phyloP scores from a whole-genome alignment of 1,139 yeast species.

The Meyerozyma smithsonii region DNA sequence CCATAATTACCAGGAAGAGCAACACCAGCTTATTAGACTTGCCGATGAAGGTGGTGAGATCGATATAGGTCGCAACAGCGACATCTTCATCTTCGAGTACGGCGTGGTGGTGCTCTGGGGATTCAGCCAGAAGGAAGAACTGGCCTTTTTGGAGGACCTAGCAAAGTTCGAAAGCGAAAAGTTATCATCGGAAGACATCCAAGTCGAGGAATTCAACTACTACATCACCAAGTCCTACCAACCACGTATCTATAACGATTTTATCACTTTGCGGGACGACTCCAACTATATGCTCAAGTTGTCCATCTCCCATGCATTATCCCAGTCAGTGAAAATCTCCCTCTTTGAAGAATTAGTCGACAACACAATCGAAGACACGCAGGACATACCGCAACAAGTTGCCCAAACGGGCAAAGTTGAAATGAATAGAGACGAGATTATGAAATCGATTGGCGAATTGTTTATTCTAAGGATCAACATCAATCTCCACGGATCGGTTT shows the following conservation, averaged over 20 bases:
- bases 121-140: constrained; percentile 77
- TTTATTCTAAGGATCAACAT: constrained; percentile 87
- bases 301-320: constrained; percentile 85
- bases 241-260: constrained; percentile 92
- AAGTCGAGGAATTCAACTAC: constrained; percentile 89
- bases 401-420: constrained; percentile 93
- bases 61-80: constrained; percentile 74
- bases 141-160: constrained; percentile 73
- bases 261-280: constrained; percentile 87
- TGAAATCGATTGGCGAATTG: constrained; percentile 94
- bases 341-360: constrained; percentile 92
- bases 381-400: constrained; percentile 92
- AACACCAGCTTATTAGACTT: constrained; percentile 54
- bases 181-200: constrained; percentile 84
- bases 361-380: constrained; percentile 93
- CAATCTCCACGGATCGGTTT: constrained; percentile 88
- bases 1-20: constrained; percentile 20
- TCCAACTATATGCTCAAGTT: constrained; percentile 85
- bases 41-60: constrained; percentile 96
- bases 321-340: constrained; percentile 91
- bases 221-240: constrained; percentile 90
- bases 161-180: constrained; percentile 90
- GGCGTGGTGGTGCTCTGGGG: constrained; percentile 98
- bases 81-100: constrained; percentile 83
- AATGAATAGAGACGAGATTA: constrained; percentile 89